These are phyloP conservation scores for Ganoderma lucidum DNA, from an alignment of 1,284 basidiomycete species.

Conservation along the genomic window DNA sequence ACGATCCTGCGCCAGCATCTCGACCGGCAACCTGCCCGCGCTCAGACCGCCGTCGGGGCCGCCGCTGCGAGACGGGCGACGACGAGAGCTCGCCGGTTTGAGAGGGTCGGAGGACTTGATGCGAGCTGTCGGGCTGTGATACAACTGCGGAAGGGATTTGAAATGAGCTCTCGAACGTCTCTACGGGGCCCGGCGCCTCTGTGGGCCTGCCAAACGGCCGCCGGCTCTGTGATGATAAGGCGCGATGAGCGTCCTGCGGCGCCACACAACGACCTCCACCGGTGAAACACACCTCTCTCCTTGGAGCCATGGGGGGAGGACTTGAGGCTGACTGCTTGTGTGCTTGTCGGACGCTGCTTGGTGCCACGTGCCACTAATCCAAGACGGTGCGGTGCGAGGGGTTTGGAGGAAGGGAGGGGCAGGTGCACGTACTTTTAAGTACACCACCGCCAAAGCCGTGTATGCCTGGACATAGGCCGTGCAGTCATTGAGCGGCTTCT, in stretches of 20 bases:
- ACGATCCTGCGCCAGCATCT: slow-evolving; percentile 9
- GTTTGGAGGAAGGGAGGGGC: slow-evolving; percentile 16
- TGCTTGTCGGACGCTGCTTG: slow-evolving; percentile 3
- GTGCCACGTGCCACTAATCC: slow-evolving; percentile 4
- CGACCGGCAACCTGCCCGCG: not conserved
- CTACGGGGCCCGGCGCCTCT: slow-evolving; percentile 28
- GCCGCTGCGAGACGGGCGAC: not conserved
- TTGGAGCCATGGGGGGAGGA: slow-evolving; percentile 10
- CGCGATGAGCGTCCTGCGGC: slow-evolving; percentile 11
- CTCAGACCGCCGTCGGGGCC: not conserved
- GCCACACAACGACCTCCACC: slow-evolving; percentile 4
- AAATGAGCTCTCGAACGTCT: slow-evolving; percentile 26
- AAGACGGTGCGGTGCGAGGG: slow-evolving; percentile 9
- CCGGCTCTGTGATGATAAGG: slow-evolving; percentile 23
- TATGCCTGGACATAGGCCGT: slow-evolving; percentile 17
- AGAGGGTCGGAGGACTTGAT: slow-evolving; percentile 14
- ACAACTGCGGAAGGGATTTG: slow-evolving; percentile 16
- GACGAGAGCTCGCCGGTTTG: not conserved
- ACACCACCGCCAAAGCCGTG: slow-evolving; percentile 7
- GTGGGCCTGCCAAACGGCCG: slow-evolving; percentile 29
- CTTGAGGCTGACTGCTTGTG: too few relatives aligned
- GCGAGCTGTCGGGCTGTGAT: slow-evolving; percentile 16
- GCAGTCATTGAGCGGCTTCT: slow-evolving; percentile 19
- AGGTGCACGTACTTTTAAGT: slow-evolving; percentile 16
- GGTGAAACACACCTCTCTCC: slow-evolving; percentile 18